phyloP scores from a whole-genome alignment of 1,284 basidiomycete species.

The Puccinia hordei region DNA sequence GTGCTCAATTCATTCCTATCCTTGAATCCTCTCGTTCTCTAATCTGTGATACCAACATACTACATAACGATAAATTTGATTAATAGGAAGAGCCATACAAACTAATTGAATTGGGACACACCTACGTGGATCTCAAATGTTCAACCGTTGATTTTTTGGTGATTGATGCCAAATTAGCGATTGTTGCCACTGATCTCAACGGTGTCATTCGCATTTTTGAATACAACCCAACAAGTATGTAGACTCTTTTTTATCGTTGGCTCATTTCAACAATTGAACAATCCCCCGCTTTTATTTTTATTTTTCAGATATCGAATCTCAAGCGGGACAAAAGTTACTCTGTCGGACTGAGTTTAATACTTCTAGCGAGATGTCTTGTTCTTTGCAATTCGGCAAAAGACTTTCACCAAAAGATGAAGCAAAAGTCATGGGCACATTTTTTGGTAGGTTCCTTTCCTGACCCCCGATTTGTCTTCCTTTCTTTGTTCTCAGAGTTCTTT shows the following conservation, averaged over 20 bases:
- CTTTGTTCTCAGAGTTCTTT: neutral
- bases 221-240: constrained; percentile 71
- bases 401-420: constrained; percentile 43
- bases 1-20: neutral
- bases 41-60: neutral
- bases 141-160: constrained; percentile 80
- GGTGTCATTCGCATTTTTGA: constrained; percentile 81
- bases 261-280: neutral
- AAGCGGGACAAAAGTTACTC: constrained; percentile 77
- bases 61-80: neutral
- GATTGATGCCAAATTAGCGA: constrained; percentile 71
- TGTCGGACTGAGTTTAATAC: constrained; percentile 77
- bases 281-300: neutral
- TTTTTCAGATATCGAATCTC: constrained; percentile 74
- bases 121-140: constrained; percentile 63
- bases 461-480: neutral
- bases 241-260: neutral
- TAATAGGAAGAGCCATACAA: constrained; percentile 93
- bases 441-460: constrained; percentile 18
- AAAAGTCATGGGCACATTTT: constrained; percentile 40
- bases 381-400: constrained; percentile 40
- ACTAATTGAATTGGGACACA: constrained; percentile 81
- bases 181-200: constrained; percentile 80
- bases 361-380: constrained; percentile 38
- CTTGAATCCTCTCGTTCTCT: too few species aligned